Conservation (phyloP, 371 early-diverging fungal species). For the Cokeromyces recurvatus region DNA sequence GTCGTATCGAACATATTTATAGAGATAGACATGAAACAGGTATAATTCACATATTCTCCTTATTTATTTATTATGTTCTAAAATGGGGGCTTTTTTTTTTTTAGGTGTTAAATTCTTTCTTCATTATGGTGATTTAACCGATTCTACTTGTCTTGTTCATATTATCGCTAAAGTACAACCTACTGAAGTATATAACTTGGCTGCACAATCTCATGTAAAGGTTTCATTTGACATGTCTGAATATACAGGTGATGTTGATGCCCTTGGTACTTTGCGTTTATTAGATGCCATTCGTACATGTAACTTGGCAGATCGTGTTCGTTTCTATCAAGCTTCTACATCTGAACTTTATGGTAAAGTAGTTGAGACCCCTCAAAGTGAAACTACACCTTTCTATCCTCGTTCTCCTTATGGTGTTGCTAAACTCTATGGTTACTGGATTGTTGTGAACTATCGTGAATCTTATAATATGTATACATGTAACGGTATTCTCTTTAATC, state of each 20-base stretch:
- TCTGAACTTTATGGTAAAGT: conserved; percentile 84
- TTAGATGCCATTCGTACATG: conserved; percentile 81
- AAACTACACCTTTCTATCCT: conserved; percentile 86
- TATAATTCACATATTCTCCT: conserved; percentile 19
- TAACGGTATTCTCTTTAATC: conserved; percentile 86
- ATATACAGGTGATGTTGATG: conserved; percentile 88
- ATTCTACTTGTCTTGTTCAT: conserved; percentile 76
- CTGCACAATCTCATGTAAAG: conserved; percentile 80
- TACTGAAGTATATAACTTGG: conserved; percentile 79
- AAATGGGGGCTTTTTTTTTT: neutral
- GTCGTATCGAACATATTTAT: conserved; percentile 80
- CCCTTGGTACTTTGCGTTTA: conserved; percentile 74
- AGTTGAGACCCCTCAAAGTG: conserved; percentile 75
- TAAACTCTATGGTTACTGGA: conserved; percentile 83
- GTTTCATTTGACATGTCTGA: conserved; percentile 89
- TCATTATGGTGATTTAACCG: conserved; percentile 85
- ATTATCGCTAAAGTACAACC: conserved; percentile 76
- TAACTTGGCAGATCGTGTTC: conserved; percentile 64
- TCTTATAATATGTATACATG: conserved; percentile 81
- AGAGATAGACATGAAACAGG: conserved; percentile 62
- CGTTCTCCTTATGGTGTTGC: conserved; percentile 86
- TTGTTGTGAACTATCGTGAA: conserved; percentile 82
- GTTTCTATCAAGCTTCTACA: conserved; percentile 85
- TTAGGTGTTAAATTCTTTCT: conserved; percentile 71
- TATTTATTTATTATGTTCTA: neutral